phyloP scores from a whole-genome alignment of 352 stramenopile genomes.

The Saprolegnia diclina region DNA sequence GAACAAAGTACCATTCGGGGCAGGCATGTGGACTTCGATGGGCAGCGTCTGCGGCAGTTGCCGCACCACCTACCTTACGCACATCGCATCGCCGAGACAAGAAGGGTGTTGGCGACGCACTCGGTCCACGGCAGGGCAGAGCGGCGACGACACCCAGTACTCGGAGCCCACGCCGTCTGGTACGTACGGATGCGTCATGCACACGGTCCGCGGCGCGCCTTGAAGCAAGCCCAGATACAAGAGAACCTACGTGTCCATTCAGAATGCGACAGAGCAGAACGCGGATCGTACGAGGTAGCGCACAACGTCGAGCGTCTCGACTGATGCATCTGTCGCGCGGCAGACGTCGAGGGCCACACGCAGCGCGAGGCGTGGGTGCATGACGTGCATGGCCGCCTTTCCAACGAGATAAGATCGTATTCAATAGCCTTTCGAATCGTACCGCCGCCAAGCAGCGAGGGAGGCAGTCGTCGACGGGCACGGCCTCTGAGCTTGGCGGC shows the following conservation, averaged over 20 bases:
- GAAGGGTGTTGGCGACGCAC: background rate
- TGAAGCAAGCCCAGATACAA: constrained; percentile 3
- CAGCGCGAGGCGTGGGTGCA: background rate
- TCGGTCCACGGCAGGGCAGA: background rate
- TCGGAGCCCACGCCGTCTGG: background rate
- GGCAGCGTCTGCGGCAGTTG: background rate
- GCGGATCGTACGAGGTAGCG: background rate
- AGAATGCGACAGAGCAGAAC: background rate
- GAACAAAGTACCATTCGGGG: background rate
- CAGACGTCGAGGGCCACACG: background rate
- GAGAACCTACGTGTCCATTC: background rate
- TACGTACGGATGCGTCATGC: background rate
- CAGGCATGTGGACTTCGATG: background rate
- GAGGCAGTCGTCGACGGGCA: constrained; percentile 1
- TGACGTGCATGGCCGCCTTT: background rate
- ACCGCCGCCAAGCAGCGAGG: background rate
- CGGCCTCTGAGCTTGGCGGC: background rate
- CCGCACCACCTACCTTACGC: background rate
- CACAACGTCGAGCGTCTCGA: constrained; percentile 3
- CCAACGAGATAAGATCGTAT: too few relatives aligned
- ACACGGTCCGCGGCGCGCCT: background rate
- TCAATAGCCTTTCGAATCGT: background rate
- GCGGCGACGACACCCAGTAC: background rate
- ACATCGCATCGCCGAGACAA: background rate
- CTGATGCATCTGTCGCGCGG: background rate